Evolutionary conservation across 139 green algal species (phyloP).

Genomic region (Chlorella ohadii): DNA sequence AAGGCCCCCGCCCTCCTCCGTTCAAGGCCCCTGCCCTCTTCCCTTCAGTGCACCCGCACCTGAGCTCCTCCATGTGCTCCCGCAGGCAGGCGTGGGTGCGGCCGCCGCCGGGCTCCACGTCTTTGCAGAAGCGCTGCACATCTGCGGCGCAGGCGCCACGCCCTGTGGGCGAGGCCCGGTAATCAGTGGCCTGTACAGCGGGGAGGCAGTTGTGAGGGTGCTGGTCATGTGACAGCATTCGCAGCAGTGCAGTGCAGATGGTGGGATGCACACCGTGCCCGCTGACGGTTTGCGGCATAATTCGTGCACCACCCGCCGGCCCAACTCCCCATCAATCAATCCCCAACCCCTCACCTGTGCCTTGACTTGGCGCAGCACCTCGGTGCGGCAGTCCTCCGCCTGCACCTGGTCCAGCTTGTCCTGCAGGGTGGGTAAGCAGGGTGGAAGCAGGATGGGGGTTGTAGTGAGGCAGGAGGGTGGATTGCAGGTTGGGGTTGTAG

Average conservation of each 20-base stretch:
- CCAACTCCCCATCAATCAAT: neutral
- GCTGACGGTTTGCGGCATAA: no score
- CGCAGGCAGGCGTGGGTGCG: slow-evolving; percentile 84
- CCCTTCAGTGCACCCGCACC: neutral
- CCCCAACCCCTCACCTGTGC: slow-evolving; percentile 67
- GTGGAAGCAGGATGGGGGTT: no score
- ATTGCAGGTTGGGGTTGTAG: no score
- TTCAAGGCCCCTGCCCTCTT: no score
- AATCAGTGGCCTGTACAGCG: slow-evolving; percentile 61
- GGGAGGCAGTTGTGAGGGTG: neutral
- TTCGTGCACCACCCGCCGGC: neutral
- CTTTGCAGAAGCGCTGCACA: slow-evolving; percentile 74
- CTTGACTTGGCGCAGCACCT: slow-evolving; percentile 88
- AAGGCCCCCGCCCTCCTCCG: no score
- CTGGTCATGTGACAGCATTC: no score
- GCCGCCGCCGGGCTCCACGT: slow-evolving; percentile 66
- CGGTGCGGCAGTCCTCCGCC: slow-evolving; percentile 75
- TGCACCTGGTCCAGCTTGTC: slow-evolving; percentile 77
- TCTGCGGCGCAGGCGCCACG: slow-evolving; percentile 74
- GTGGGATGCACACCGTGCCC: neutral
- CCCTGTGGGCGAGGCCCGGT: slow-evolving; percentile 77
- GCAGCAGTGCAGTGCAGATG: no score
- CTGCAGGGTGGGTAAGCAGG: neutral
- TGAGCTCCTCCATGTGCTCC: slow-evolving; percentile 67
- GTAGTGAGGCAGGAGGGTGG: no score